Evolutionary conservation across 2,329 filamentous ascomycete species (phyloP).

Genomic region (Xylaria sp.): DNA sequence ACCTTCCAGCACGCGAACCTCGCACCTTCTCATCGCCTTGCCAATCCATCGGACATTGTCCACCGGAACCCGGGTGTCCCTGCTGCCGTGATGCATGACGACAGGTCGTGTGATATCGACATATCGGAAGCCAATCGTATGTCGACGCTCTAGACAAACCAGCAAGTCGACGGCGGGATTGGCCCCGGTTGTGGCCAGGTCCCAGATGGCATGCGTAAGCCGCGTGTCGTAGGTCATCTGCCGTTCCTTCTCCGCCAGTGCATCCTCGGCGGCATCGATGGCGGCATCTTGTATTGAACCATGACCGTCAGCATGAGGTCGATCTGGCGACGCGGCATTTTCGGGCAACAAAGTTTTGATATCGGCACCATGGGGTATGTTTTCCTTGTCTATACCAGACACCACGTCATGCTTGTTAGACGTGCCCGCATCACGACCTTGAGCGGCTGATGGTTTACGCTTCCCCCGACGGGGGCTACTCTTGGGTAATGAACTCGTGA

Average conservation of each 20-base stretch:
- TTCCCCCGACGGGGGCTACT: constrained; percentile 67
- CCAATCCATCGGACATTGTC: constrained; percentile 96
- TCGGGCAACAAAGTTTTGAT: constrained; percentile 47
- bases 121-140: constrained; percentile 94
- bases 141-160: constrained; percentile 89
- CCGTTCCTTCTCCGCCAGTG: constrained; percentile 75
- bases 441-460: constrained; percentile 56
- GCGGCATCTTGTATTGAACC: constrained; percentile 46
- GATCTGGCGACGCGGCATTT: constrained; percentile 62
- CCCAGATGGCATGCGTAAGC: constrained; percentile 94
- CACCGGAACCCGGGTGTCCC: constrained; percentile 90
- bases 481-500: constrained; percentile 81
- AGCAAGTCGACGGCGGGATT: constrained; percentile 95
- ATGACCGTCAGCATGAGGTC: constrained; percentile 41
- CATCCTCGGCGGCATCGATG: constrained; percentile 66
- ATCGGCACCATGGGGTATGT: constrained; percentile 49
- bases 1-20: constrained; percentile 87
- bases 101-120: constrained; percentile 93
- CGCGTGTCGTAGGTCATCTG: constrained; percentile 82
- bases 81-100: constrained; percentile 92
- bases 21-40: constrained; percentile 91
- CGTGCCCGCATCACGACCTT: constrained; percentile 49
- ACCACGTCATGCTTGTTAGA: constrained; percentile 50
- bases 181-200: constrained; percentile 86
- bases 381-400: constrained; percentile 62